These are phyloP conservation scores for Solanum medicagineum DNA, from an alignment of 257 asterid genomes.

Conservation along the genomic window DNA sequence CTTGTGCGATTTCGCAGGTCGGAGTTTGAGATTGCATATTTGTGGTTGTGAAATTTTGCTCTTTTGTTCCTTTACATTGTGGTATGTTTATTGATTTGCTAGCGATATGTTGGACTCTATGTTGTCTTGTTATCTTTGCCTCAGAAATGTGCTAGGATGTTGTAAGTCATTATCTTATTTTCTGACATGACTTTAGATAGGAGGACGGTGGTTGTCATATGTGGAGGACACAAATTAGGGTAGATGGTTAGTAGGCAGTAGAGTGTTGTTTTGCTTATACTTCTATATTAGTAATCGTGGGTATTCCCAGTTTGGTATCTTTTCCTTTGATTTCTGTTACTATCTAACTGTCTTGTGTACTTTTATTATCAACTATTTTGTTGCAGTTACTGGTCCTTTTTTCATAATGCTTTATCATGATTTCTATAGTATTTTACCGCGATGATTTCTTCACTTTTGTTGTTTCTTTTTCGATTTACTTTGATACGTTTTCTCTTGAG, in stretches of 20 bases:
- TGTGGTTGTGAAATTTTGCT: not conserved
- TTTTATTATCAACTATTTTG: not conserved
- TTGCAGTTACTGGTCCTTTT: not conserved
- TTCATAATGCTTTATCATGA: not conserved
- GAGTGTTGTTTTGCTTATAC: not conserved
- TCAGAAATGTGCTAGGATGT: not conserved
- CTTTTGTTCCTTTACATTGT: not conserved
- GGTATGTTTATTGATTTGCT: not conserved
- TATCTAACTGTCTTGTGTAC: not conserved
- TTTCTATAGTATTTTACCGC: not conserved
- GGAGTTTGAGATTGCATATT: not conserved
- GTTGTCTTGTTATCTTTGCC: not conserved
- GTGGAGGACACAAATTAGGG: not conserved
- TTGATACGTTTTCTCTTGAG: not conserved
- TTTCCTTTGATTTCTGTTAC: not conserved
- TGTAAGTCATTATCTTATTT: not conserved
- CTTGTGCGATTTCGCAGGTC: too few species aligned
- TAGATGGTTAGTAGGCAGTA: not conserved
- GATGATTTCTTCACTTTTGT: not conserved
- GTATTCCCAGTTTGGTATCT: not conserved
- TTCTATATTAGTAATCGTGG: not conserved
- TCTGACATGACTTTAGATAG: not conserved
- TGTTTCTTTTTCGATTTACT: not conserved
- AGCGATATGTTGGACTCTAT: not conserved
- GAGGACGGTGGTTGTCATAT: not conserved